phyloP scores from a whole-genome alignment of 140 eudicot species.

The Erigeron philadelphicus region DNA sequence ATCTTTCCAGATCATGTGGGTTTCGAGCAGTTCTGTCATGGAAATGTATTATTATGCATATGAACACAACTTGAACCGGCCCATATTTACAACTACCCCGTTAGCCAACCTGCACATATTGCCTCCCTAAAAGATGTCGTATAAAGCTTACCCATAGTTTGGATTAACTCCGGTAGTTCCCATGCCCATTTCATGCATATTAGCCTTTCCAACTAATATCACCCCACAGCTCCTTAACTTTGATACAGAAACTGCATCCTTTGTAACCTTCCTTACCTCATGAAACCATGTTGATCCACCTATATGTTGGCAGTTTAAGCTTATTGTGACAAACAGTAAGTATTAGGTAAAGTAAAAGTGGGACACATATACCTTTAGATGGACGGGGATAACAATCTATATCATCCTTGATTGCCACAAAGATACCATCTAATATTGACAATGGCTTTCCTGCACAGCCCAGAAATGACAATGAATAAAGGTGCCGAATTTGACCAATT shows the following conservation, averaged over 20 bases:
- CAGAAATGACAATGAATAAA: background rate
- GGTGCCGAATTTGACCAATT: constrained; percentile 2
- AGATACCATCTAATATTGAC: constrained; percentile 82
- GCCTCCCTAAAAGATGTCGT: background rate
- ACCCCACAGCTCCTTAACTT: constrained; percentile 79
- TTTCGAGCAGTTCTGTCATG: constrained; percentile 77
- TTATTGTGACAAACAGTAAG: background rate
- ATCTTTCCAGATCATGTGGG: constrained; percentile 80
- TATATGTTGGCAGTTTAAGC: constrained; percentile 34
- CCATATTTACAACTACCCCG: too few species aligned
- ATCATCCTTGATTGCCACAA: constrained; percentile 95
- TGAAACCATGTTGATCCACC: constrained; percentile 87
- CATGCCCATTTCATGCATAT: constrained; percentile 97
- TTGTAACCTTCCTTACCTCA: constrained; percentile 53
- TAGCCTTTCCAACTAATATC: constrained; percentile 89
- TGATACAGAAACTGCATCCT: constrained; percentile 85
- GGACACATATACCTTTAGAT: constrained; percentile 49
- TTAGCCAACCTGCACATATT: too few species aligned
- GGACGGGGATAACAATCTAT: constrained; percentile 92
- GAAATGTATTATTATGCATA: background rate
- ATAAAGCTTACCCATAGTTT: constrained; percentile 67
- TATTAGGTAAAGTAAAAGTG: background rate
- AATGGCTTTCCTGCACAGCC: constrained; percentile 65
- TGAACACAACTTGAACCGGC: too few species aligned
- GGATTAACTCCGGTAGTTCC: constrained; percentile 98